These are phyloP conservation scores for Aspergillus haitiensis DNA, from an alignment of 495 filamentous ascomycete genomes.

Conservation along the genomic window DNA sequence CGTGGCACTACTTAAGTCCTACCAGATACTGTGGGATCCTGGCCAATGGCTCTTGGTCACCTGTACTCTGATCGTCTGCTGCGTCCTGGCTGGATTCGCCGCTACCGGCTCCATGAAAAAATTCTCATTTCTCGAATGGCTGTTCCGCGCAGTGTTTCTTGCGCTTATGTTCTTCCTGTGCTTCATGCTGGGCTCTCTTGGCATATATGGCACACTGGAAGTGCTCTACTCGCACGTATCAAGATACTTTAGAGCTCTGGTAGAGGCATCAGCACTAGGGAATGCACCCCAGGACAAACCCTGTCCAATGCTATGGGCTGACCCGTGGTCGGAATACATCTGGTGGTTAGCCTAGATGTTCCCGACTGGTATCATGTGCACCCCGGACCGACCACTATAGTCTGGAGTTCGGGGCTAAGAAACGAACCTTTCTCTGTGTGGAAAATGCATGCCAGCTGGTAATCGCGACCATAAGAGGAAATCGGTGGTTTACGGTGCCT, in stretches of 20 bases:
- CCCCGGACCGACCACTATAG: too few relatives aligned
- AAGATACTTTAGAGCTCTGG: neutral
- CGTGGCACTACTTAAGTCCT: neutral
- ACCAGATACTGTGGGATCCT: neutral
- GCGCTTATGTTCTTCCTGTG: neutral
- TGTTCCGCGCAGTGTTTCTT: neutral
- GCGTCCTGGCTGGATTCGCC: neutral
- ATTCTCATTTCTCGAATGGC: neutral
- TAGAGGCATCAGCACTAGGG: neutral
- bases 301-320: neutral
- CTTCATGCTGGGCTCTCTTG: neutral
- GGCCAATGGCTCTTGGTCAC: neutral
- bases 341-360: neutral
- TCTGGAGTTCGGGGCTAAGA: too few relatives aligned
- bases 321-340: neutral
- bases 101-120: neutral
- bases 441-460: too few relatives aligned
- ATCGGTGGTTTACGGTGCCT: too few relatives aligned
- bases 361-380: too few relatives aligned
- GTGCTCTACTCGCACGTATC: neutral
- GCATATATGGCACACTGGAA: neutral
- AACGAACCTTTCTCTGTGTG: too few relatives aligned
- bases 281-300: neutral
- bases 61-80: neutral
- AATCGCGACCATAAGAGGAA: too few relatives aligned